These are phyloP conservation scores for Fusarium mundagurra DNA, from an alignment of 2,329 filamentous ascomycete genomes.

Conservation along the genomic window DNA sequence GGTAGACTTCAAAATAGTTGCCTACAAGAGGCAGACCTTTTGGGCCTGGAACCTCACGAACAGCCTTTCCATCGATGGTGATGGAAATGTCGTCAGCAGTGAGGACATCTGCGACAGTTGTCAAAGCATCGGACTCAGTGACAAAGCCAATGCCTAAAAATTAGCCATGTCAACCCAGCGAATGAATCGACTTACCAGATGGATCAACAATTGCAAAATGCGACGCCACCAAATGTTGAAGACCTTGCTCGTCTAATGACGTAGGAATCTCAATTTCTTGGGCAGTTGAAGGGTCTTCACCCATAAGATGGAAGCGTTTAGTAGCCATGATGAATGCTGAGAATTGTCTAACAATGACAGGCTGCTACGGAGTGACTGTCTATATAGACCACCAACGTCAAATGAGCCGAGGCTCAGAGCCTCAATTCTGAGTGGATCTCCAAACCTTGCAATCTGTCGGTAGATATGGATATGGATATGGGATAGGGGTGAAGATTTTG, in stretches of 20 bases:
- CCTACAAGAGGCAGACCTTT: conserved; percentile 59
- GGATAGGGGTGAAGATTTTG: conserved; percentile 22
- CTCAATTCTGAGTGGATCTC: conserved; percentile 1
- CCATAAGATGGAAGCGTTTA: conserved; percentile 55
- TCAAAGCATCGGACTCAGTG: conserved; percentile 45
- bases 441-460: conserved; percentile 16
- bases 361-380: not conserved
- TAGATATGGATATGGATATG: conserved; percentile 3
- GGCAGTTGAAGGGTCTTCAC: conserved; percentile 51
- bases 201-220: conserved; percentile 56
- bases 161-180: not conserved
- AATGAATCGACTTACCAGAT: conserved; percentile 43
- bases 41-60: conserved; percentile 62
- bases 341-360: not conserved
- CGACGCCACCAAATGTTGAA: conserved; percentile 53
- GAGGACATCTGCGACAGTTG: conserved; percentile 49
- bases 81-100: conserved; percentile 51
- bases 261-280: conserved; percentile 51
- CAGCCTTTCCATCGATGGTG: conserved; percentile 59
- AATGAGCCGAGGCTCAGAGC: conserved; percentile 16
- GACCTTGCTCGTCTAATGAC: conserved; percentile 48
- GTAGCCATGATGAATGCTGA: conserved; percentile 45
- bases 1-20: conserved; percentile 64
- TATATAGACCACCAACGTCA: conserved; percentile 20
- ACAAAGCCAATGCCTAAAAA: conserved; percentile 51